Evolutionary conservation across 805 yeast species (phyloP).

Genomic region (Kluyveromyces nonfermentans): DNA sequence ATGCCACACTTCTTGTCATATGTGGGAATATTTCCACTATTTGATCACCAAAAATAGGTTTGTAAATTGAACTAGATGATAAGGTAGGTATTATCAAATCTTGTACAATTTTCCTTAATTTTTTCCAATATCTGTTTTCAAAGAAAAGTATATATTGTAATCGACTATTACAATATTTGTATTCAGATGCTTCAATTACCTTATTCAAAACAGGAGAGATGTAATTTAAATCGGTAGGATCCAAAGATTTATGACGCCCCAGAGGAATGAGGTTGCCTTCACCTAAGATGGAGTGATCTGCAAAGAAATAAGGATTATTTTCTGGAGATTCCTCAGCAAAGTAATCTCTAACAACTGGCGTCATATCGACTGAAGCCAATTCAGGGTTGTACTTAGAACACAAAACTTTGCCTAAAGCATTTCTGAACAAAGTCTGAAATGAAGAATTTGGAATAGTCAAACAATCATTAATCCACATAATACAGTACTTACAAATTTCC

Average conservation of each 20-base stretch:
- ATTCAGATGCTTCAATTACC: constrained; percentile 7
- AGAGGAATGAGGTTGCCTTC: constrained; percentile 28
- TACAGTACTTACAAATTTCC: constrained; percentile 34
- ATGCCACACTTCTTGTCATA: constrained; percentile 38
- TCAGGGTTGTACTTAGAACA: constrained; percentile 20
- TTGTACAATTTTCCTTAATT: constrained; percentile 39
- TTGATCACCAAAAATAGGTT: constrained; percentile 42
- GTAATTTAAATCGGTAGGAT: constrained; percentile 11
- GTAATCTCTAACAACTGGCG: constrained; percentile 16
- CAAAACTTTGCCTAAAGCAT: constrained; percentile 37
- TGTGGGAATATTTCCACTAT: constrained; percentile 46
- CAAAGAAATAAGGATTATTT: constrained; percentile 15
- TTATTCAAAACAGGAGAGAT: constrained; percentile 26
- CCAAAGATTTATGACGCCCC: constrained; percentile 25
- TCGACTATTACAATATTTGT: constrained; percentile 33
- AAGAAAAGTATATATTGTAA: constrained; percentile 49
- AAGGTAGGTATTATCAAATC: constrained; percentile 46
- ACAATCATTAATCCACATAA: constrained; percentile 44
- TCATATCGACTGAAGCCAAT: constrained; percentile 17
- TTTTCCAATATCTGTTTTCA: constrained; percentile 50
- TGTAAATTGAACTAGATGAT: constrained; percentile 40
- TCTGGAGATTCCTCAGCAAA: constrained; percentile 13
- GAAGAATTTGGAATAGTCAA: constrained; percentile 29
- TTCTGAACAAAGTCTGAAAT: constrained; percentile 34
- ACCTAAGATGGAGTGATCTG: constrained; percentile 28